phyloP scores from a whole-genome alignment of 208 protist species.

The Wallacemonas sp. region DNA sequence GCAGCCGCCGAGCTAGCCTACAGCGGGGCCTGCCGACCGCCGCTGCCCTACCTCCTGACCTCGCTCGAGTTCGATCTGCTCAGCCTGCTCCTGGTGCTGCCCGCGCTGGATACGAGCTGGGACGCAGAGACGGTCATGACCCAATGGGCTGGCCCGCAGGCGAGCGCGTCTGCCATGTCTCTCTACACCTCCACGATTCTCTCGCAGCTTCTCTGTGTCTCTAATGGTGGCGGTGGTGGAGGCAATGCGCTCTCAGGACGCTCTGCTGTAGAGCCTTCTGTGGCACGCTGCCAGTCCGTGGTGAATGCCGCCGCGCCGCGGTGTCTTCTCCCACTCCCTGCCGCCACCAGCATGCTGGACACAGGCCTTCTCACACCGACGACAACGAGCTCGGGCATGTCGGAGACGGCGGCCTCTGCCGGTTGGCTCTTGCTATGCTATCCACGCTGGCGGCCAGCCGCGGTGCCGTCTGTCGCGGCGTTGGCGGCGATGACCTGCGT shows the following conservation, averaged over 20 bases:
- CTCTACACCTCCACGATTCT: conserved; percentile 6
- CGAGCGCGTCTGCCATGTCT: background rate
- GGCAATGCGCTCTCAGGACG: no score
- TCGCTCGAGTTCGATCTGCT: conserved; percentile 32
- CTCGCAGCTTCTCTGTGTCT: background rate
- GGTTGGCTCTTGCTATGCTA: background rate
- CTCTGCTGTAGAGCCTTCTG: no score
- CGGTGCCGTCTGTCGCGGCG: background rate
- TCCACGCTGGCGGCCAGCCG: background rate
- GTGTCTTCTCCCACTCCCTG: no score
- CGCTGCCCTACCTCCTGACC: conserved; percentile 6
- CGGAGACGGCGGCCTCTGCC: background rate
- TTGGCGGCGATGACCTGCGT: conserved; percentile 1
- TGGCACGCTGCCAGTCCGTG: background rate
- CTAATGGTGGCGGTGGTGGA: background rate
- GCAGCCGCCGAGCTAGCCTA: no score
- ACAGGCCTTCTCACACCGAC: no score
- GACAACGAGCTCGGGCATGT: background rate
- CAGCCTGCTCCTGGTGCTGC: conserved; percentile 23
- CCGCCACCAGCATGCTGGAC: no score
- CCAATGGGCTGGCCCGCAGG: background rate
- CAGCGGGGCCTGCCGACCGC: no score
- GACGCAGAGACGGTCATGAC: background rate
- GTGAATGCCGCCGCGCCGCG: no score
- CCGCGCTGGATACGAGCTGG: background rate